These are phyloP conservation scores for Claviceps sp. DNA, from an alignment of 2,329 filamentous ascomycete genomes.

Conservation along the genomic window DNA sequence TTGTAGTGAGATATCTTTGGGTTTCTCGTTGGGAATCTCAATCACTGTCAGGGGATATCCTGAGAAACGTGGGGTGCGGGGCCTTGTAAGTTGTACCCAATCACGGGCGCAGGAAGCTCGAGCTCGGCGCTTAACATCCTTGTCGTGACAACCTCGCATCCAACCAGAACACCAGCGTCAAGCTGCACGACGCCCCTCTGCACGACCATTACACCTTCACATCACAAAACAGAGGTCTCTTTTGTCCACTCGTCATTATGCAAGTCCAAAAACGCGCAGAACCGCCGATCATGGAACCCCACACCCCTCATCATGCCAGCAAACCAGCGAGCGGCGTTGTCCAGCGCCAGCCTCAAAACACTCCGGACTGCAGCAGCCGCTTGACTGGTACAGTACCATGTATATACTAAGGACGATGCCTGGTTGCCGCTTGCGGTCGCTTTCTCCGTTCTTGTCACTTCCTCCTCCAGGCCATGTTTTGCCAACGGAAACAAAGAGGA, in stretches of 20 bases:
- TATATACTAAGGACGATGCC: conserved; percentile 33
- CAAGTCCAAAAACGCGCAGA: neutral
- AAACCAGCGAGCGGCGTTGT: neutral
- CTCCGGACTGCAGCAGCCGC: conserved; percentile 37
- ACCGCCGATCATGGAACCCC: neutral
- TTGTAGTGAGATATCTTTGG: too few relatives aligned
- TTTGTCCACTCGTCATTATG: conserved; percentile 3
- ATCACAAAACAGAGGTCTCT: neutral
- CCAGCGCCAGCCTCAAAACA: conserved; percentile 19
- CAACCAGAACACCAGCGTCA: conserved; percentile 25
- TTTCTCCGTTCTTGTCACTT: conserved; percentile 25
- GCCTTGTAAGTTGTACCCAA: conserved; percentile 1
- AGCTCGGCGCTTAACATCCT: conserved; percentile 26
- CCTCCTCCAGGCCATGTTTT: conserved; percentile 38
- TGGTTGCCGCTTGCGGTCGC: conserved; percentile 14
- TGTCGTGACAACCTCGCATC: conserved; percentile 18
- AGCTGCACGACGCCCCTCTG: conserved; percentile 5
- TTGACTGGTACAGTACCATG: conserved; percentile 10
- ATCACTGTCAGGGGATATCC: too few relatives aligned
- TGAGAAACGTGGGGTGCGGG: neutral
- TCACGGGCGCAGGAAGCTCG: neutral
- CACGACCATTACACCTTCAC: conserved; percentile 4
- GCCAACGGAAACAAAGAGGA: conserved; percentile 30
- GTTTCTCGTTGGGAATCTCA: too few relatives aligned
- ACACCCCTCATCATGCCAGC: conserved; percentile 4